These are phyloP conservation scores for Leccinellum rugosiceps DNA, from an alignment of 768 basidiomycete species.

Conservation along the genomic window DNA sequence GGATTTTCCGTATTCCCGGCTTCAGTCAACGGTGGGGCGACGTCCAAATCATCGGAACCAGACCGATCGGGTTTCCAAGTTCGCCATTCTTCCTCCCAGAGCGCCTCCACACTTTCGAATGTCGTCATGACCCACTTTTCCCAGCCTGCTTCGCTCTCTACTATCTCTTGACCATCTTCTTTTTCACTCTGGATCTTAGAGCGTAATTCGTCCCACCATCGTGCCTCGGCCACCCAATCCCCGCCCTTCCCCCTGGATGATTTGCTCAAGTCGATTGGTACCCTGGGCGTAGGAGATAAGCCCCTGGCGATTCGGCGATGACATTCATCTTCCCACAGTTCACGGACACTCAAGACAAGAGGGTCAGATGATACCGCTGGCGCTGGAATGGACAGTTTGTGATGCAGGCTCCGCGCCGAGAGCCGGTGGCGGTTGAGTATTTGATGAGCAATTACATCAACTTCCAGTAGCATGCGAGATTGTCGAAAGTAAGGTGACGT, in stretches of 20 bases:
- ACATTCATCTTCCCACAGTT: constrained; percentile 97
- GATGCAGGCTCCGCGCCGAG: constrained; percentile 59
- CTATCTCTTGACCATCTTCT: constrained; percentile 21
- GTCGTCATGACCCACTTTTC: constrained; percentile 78
- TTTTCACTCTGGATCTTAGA: constrained; percentile 54
- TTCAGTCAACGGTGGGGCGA: constrained; percentile 16
- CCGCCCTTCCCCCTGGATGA: constrained; percentile 53
- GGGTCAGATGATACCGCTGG: constrained; percentile 57
- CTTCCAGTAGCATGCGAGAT: constrained; percentile 71
- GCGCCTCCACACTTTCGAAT: constrained; percentile 85
- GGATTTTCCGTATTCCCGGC: constrained; percentile 19
- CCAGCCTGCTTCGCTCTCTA: constrained; percentile 44
- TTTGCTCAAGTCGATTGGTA: constrained; percentile 69
- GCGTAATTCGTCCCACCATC: constrained; percentile 73
- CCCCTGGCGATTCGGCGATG: constrained; percentile 64
- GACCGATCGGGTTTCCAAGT: constrained; percentile 49
- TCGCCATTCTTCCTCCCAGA: constrained; percentile 69
- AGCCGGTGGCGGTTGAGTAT: constrained; percentile 82
- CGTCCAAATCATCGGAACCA: constrained; percentile 9
- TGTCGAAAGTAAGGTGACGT: constrained; percentile 61
- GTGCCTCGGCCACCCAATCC: constrained; percentile 69
- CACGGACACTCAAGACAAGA: constrained; percentile 82
- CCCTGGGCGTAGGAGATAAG: constrained; percentile 65
- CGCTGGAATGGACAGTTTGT: constrained; percentile 60
- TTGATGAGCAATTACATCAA: constrained; percentile 77